Evolutionary conservation across 805 yeast species (phyloP).

Genomic region (Pichia sporocuriosa): DNA sequence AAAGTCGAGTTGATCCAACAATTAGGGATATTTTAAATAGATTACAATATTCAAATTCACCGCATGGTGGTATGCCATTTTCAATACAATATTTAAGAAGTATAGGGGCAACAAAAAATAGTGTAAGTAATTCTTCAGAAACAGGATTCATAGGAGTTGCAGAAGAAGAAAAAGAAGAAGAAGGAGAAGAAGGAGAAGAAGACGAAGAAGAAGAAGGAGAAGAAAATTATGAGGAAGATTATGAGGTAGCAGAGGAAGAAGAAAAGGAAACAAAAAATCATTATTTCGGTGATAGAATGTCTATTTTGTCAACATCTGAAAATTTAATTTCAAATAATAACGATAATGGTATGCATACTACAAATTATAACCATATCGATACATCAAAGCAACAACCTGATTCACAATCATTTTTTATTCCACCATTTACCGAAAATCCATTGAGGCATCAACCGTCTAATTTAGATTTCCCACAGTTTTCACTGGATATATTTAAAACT

Average conservation of each 20-base stretch:
- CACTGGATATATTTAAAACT: slow-evolving; percentile 17
- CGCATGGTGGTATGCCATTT: slow-evolving; percentile 47
- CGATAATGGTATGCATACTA: background rate
- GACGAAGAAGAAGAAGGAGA: too few relatives aligned
- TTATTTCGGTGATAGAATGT: slow-evolving; percentile 2
- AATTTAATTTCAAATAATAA: background rate
- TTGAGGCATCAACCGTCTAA: slow-evolving; percentile 7
- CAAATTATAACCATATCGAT: too few relatives aligned
- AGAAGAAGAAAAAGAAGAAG: too few relatives aligned
- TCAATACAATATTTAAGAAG: slow-evolving; percentile 19
- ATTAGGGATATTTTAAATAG: slow-evolving; percentile 51
- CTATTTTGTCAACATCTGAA: slow-evolving; percentile 3
- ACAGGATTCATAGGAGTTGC: too few relatives aligned
- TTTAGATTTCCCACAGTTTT: slow-evolving; percentile 18
- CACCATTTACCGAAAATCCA: slow-evolving; percentile 12
- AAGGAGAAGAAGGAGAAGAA: too few relatives aligned
- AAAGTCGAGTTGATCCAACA: slow-evolving; percentile 52
- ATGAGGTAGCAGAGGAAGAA: too few relatives aligned
- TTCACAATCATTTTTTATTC: too few relatives aligned
- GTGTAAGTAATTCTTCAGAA: too few relatives aligned
- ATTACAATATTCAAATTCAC: slow-evolving; percentile 51
- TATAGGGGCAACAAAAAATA: slow-evolving; percentile 5
- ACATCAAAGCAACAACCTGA: too few relatives aligned
- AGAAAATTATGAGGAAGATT: slow-evolving; percentile 1
- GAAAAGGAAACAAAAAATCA: background rate